A percentile compares a stretch with the other conserved stretches of the same genome.
Conservation (phyloP, 2,329 filamentous ascomycete genomes). For the Neofusicoccum sp. region DNA sequence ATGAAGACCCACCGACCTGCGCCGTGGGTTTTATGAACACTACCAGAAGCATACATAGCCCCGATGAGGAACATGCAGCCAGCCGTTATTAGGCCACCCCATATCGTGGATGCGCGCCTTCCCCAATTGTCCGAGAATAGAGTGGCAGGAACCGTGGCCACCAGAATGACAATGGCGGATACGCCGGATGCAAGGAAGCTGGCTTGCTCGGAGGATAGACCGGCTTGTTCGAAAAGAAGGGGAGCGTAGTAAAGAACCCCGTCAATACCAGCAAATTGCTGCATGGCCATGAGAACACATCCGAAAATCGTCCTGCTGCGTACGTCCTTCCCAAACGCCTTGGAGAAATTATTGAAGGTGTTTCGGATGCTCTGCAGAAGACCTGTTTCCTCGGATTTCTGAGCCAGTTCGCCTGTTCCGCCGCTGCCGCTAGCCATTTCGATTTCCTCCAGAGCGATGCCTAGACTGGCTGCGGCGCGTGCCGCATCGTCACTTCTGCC, state of each 20-base stretch:
- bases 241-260: constrained; percentile 64
- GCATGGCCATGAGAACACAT: constrained; percentile 58
- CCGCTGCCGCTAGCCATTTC: too few relatives aligned
- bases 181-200: constrained; percentile 62
- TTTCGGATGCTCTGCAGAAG: constrained; percentile 20
- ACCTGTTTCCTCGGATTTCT: too few relatives aligned
- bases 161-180: constrained; percentile 58
- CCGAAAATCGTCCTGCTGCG: constrained; percentile 47
- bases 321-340: constrained; percentile 25
- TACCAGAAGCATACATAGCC: constrained; percentile 48
- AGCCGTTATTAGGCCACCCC: constrained; percentile 53
- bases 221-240: constrained; percentile 58
- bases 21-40: constrained; percentile 40
- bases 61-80: constrained; percentile 56
- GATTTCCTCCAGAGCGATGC: constrained; percentile 30
- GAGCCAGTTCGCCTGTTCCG: too few relatives aligned
- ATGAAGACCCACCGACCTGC: constrained; percentile 52
- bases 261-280: constrained; percentile 62
- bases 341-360: constrained; percentile 23
- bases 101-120: constrained; percentile 53
- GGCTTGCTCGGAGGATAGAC: constrained; percentile 52
- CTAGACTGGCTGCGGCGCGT: constrained; percentile 15
- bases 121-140: constrained; percentile 59
- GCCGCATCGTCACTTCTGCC: constrained; percentile 49
- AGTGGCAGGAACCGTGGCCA: constrained; percentile 56